Percentiles rank a stretch among this genome's conserved stretches.
Evolutionary conservation across 2,329 filamentous ascomycete genomes (phyloP).

Genomic region (Xylaria sp.): DNA sequence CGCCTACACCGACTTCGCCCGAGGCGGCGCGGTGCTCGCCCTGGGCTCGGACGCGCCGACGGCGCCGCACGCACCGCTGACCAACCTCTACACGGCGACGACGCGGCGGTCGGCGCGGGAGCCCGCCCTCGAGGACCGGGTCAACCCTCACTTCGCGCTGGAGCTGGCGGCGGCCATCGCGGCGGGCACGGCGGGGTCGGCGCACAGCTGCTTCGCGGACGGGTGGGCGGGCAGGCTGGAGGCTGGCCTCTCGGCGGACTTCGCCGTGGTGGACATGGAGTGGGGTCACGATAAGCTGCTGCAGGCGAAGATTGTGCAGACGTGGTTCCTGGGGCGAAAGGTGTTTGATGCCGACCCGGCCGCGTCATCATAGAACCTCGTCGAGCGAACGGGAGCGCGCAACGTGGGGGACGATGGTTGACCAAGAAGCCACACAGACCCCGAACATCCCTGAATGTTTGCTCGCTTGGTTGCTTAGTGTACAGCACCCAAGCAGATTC

Average conservation of each 20-base stretch:
- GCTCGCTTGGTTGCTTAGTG: slow-evolving; percentile 14
- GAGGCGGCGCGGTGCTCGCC: slow-evolving; percentile 55
- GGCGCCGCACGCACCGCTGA: slow-evolving; percentile 55
- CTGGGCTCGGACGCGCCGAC: slow-evolving; percentile 59
- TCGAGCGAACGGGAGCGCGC: slow-evolving; percentile 21
- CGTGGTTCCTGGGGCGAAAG: slow-evolving; percentile 55
- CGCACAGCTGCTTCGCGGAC: slow-evolving; percentile 58
- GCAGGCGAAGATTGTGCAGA: slow-evolving; percentile 52
- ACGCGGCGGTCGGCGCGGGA: slow-evolving; percentile 56
- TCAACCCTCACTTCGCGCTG: slow-evolving; percentile 56
- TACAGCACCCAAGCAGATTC: not conserved
- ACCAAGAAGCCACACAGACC: slow-evolving; percentile 12
- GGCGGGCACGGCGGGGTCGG: slow-evolving; percentile 55
- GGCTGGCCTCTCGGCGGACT: slow-evolving; percentile 57
- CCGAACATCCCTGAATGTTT: slow-evolving; percentile 5
- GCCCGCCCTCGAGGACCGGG: slow-evolving; percentile 48
- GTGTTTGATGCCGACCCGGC: slow-evolving; percentile 44
- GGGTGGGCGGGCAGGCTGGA: slow-evolving; percentile 55
- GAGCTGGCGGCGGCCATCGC: slow-evolving; percentile 53
- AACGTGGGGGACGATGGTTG: slow-evolving; percentile 9
- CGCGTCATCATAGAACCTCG: slow-evolving; percentile 10
- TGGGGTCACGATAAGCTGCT: slow-evolving; percentile 54
- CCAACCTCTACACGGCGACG: slow-evolving; percentile 58
- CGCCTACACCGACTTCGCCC: slow-evolving; percentile 69
- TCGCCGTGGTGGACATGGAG: slow-evolving; percentile 57